Percentiles rank a stretch among this genome's conserved stretches.
Evolutionary conservation across 441 rosid genomes (phyloP).

Genomic region (Populus hybrid): DNA sequence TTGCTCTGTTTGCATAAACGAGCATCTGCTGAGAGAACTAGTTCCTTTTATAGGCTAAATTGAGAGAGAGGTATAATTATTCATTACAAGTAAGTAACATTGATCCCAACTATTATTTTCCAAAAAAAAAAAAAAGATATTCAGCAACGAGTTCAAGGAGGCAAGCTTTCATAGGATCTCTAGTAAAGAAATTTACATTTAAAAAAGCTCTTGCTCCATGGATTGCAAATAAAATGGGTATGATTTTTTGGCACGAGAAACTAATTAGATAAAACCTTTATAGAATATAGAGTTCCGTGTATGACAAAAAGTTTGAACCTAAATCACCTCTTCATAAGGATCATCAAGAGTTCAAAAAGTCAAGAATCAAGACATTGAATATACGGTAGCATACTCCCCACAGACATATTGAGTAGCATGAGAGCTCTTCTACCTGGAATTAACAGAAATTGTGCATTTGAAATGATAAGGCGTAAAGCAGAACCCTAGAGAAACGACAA

Average conservation of each 20-base stretch:
- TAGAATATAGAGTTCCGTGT: conserved; percentile 1
- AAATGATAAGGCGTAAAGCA: conserved; percentile 6
- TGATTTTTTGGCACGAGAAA: background rate
- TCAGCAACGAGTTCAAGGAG: background rate
- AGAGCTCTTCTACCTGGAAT: conserved; percentile 78
- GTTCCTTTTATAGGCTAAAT: conserved; percentile 5
- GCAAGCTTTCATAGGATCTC: too few relatives aligned
- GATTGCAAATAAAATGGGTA: background rate
- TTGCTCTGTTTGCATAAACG: conserved; percentile 61
- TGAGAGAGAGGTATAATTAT: background rate
- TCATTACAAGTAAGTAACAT: background rate
- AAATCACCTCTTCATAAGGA: conserved; percentile 85
- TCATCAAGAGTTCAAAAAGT: conserved; percentile 82
- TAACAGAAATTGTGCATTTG: conserved; percentile 17
- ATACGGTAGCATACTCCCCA: conserved; percentile 73
- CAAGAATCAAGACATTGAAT: conserved; percentile 81
- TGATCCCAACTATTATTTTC: background rate
- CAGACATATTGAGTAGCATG: conserved; percentile 76
- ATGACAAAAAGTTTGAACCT: conserved; percentile 11
- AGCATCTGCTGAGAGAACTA: conserved; percentile 51
- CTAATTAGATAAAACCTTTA: background rate
- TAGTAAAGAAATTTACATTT: background rate
- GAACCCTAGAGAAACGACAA: conserved; percentile 13
- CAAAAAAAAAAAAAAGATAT: background rate
- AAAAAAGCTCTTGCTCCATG: background rate